Conservation (phyloP, 306 rosid species). For the Quercus engelmannii region DNA sequence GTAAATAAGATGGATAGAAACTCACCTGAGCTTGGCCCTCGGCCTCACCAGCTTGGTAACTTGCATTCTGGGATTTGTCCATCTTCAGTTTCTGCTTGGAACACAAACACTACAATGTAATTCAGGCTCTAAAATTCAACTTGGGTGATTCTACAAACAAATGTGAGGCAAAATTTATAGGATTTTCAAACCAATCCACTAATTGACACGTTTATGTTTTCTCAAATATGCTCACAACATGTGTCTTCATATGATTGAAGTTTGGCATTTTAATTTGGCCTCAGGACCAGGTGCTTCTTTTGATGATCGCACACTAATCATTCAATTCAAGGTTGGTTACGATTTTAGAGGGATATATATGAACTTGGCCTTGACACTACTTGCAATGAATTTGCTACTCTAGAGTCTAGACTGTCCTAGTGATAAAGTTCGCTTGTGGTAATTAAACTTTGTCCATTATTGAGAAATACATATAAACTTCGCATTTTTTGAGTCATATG, state of each 20-base stretch:
- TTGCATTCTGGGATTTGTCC: constrained; percentile 28
- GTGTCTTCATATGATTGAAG: too few species aligned
- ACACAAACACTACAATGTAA: neutral
- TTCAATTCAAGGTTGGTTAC: neutral
- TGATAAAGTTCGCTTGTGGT: neutral
- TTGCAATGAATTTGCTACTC: too few species aligned
- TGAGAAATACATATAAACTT: too few species aligned
- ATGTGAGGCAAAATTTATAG: too few species aligned
- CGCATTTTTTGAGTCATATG: too few species aligned
- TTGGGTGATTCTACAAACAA: too few species aligned
- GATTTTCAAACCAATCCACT: too few species aligned
- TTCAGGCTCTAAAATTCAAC: neutral
- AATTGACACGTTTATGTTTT: too few species aligned
- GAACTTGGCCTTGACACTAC: neutral
- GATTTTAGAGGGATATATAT: neutral
- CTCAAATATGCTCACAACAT: too few species aligned
- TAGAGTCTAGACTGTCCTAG: too few species aligned
- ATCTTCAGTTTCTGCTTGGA: constrained; percentile 9
- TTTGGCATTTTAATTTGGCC: too few species aligned
- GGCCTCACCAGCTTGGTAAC: constrained; percentile 42
- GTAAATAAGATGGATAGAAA: neutral
- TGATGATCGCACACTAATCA: neutral
- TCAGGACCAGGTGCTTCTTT: neutral
- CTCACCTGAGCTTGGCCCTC: constrained; percentile 40
- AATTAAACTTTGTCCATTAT: too few species aligned